Evolutionary conservation across 108 stramenopile genomes (phyloP).

Genomic region (Cylindrotheca fusiformis): DNA sequence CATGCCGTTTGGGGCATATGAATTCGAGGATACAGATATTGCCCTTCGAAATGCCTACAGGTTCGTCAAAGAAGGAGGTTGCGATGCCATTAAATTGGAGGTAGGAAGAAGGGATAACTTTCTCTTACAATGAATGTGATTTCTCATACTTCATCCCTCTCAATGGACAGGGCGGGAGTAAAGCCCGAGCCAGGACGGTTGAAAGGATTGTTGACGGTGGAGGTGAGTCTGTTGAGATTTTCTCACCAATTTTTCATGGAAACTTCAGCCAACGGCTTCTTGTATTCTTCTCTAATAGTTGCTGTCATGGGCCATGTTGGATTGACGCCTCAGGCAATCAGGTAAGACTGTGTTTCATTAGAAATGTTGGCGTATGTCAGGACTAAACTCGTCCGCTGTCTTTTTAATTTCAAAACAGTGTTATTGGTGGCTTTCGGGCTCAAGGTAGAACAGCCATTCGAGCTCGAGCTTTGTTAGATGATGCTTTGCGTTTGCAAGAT

Average conservation of each 20-base stretch:
- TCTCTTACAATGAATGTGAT: not conserved
- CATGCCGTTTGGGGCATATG: constrained; percentile 98
- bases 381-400: no score
- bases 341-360: not conserved
- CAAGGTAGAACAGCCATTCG: constrained; percentile 94
- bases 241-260: not conserved
- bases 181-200: constrained; percentile 64
- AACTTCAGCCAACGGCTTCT: no score
- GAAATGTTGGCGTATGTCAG: not conserved
- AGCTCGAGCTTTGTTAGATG: constrained; percentile 84
- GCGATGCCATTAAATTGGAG: constrained; percentile 95
- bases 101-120: constrained; percentile 41
- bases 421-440: constrained; percentile 96
- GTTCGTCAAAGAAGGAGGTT: constrained; percentile 89
- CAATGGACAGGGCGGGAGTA: constrained; percentile 62
- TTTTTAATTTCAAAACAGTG: constrained; percentile 24
- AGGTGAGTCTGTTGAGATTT: constrained; percentile 33
- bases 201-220: constrained; percentile 90
- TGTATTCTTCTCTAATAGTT: no score
- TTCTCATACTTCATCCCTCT: not conserved
- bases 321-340: constrained; percentile 94
- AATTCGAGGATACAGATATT: constrained; percentile 83
- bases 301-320: constrained; percentile 99
- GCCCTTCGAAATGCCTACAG: constrained; percentile 85
- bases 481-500: constrained; percentile 92